phyloP scores from a whole-genome alignment of 441 rosid genomes.

The Monsonia emarginata region DNA sequence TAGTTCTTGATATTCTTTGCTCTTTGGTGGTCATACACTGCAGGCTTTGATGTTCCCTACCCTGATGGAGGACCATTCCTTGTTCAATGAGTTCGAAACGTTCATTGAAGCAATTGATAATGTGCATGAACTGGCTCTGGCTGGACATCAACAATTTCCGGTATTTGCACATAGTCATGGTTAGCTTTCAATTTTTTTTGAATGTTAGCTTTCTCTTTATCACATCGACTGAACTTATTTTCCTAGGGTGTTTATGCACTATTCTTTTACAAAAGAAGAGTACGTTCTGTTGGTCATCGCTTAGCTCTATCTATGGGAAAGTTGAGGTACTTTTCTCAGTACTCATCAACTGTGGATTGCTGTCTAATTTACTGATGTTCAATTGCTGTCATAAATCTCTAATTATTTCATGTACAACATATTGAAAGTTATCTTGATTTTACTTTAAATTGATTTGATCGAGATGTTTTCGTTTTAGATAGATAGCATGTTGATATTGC shows the following conservation, averaged over 20 bases:
- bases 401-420: neutral
- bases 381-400: neutral
- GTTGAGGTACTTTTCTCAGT: constrained; percentile 48
- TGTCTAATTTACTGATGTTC: neutral
- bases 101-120: constrained; percentile 84
- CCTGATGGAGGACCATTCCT: constrained; percentile 71
- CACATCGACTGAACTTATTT: constrained; percentile 18
- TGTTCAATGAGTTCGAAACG: constrained; percentile 69
- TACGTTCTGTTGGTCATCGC: constrained; percentile 73
- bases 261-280: constrained; percentile 86
- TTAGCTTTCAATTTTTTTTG: constrained; percentile 13
- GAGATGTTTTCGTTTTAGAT: neutral
- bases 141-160: constrained; percentile 85
- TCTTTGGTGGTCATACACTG: neutral
- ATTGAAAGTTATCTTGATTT: neutral
- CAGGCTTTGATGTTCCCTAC: constrained; percentile 95
- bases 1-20: neutral
- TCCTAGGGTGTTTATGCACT: constrained; percentile 84
- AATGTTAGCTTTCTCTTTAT: constrained; percentile 5
- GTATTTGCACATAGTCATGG: constrained; percentile 29
- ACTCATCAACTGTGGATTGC: neutral
- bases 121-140: constrained; percentile 90
- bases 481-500: neutral
- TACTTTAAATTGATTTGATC: neutral
- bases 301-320: constrained; percentile 87